Percentiles rank a stretch among this genome's conserved stretches.
Conservation (phyloP, 345 rosid species). For the Eucalyptus sideroxylon region DNA sequence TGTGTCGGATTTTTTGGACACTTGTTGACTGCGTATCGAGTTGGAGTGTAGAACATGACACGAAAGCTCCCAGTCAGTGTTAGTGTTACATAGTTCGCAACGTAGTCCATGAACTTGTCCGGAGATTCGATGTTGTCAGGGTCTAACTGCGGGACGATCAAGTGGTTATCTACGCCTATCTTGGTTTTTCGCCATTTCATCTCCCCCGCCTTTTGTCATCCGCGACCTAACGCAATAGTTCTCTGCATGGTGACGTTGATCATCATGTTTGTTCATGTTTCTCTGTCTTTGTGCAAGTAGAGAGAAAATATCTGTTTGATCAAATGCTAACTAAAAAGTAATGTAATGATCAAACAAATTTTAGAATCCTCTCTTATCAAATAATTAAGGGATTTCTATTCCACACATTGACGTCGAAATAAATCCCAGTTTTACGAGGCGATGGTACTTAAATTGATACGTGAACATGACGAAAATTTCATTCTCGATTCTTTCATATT, state of each 20-base stretch:
- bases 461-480: background rate
- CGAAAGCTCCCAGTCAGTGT: fast-evolving
- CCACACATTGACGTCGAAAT: background rate
- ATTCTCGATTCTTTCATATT: background rate
- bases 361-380: background rate
- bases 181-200: constrained; percentile 19
- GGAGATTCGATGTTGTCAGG: background rate
- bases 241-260: background rate
- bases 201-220: constrained; percentile 1
- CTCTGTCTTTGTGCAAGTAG: background rate
- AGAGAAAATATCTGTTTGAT: background rate
- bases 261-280: background rate
- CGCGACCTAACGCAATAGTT: background rate
- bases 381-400: background rate
- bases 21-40: fast-evolving
- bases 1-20: fast-evolving
- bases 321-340: background rate
- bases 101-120: constrained; percentile 14
- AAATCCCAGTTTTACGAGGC: background rate
- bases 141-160: constrained; percentile 1
- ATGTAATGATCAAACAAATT: background rate
- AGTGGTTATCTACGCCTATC: constrained; percentile 17
- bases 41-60: fast-evolving
- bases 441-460: background rate
- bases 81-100: background rate